A percentile compares a stretch with the other conserved stretches of the same genome.
Conservation (phyloP, 257 asterid genomes). For the Plantago elongata region DNA sequence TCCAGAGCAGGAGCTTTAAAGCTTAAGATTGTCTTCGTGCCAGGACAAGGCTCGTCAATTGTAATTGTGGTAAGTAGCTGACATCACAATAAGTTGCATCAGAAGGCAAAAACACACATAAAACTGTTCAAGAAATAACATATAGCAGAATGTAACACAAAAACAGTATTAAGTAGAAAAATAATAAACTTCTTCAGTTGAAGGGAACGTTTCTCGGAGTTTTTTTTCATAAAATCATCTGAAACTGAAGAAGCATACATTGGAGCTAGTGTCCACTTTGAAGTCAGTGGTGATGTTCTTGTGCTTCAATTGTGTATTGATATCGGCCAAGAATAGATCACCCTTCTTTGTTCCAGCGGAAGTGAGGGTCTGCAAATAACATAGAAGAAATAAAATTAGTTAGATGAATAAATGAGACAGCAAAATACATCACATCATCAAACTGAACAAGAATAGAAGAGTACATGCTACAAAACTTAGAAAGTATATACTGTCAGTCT, state of each 20-base stretch:
- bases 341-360: conserved; percentile 44
- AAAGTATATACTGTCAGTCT: too few species aligned
- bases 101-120: neutral
- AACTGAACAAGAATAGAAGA: too few species aligned
- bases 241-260: conserved; percentile 22
- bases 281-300: conserved; percentile 41
- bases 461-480: too few species aligned
- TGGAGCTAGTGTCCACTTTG: conserved; percentile 46
- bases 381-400: neutral
- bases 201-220: neutral
- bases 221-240: neutral
- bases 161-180: neutral
- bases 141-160: neutral
- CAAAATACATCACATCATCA: neutral
- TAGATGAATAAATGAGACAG: neutral
- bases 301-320: conserved; percentile 40
- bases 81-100: neutral
- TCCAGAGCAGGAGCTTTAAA: conserved; percentile 47
- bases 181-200: neutral
- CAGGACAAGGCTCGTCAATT: conserved; percentile 45
- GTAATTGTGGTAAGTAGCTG: conserved; percentile 41
- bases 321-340: conserved; percentile 36
- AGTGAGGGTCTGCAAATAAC: conserved; percentile 30
- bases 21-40: conserved; percentile 41
- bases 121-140: neutral